Evolutionary conservation across 2,329 filamentous ascomycete species (phyloP).

Genomic region (Daldinia sp.): DNA sequence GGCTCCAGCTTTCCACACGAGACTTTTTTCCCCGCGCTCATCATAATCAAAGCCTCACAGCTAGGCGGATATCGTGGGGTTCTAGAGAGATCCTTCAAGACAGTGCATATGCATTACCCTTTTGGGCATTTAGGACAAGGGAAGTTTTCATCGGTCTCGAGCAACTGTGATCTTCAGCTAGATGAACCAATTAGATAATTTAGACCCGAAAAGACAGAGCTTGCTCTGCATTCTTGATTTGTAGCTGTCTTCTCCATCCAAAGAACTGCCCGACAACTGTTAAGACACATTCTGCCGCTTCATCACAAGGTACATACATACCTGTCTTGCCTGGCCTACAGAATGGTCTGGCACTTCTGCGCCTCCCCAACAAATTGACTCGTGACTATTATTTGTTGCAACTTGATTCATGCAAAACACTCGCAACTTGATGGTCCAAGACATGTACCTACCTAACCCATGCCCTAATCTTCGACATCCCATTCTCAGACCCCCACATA

Average conservation of each 20-base stretch:
- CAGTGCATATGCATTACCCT: slow-evolving; percentile 16
- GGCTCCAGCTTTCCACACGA: slow-evolving; percentile 13
- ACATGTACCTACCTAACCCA: neutral
- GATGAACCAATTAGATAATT: slow-evolving; percentile 11
- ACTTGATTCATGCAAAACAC: slow-evolving; percentile 63
- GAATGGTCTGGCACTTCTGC: slow-evolving; percentile 57
- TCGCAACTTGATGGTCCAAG: slow-evolving; percentile 51
- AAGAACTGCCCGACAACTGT: slow-evolving; percentile 66
- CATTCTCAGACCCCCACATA: slow-evolving; percentile 65
- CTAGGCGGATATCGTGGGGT: slow-evolving; percentile 12
- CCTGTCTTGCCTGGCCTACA: slow-evolving; percentile 55
- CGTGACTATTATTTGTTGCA: slow-evolving; percentile 59
- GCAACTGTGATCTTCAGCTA: slow-evolving; percentile 6
- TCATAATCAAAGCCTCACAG: slow-evolving; percentile 25
- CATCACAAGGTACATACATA: slow-evolving; percentile 51
- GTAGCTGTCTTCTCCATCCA: slow-evolving; percentile 44
- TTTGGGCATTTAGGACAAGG: slow-evolving; percentile 18
- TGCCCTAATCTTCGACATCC: slow-evolving; percentile 62
- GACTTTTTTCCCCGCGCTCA: slow-evolving; percentile 24
- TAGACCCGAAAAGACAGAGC: neutral
- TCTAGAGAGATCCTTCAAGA: slow-evolving; percentile 11
- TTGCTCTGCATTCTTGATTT: slow-evolving; percentile 6
- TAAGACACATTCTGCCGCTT: slow-evolving; percentile 61
- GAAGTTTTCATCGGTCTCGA: slow-evolving; percentile 12
- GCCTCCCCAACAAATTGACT: slow-evolving; percentile 61